Evolutionary conservation across 345 rosid species (phyloP).

Genomic region (Hibiscus tridactylites): DNA sequence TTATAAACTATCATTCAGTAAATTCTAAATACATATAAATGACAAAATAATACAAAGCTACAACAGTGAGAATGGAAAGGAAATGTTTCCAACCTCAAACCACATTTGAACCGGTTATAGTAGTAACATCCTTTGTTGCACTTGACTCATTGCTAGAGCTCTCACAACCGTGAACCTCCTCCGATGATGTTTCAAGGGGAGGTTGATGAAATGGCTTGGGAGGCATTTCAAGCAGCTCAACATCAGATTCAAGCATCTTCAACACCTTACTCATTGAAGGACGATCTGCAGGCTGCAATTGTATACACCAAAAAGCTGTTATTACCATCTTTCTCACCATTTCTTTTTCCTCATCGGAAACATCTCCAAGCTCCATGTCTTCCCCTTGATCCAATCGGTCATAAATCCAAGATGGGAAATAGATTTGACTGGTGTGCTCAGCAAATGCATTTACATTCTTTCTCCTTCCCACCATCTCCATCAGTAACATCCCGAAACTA

Average conservation of each 20-base stretch:
- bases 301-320: slow-evolving; percentile 9
- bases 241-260: background rate
- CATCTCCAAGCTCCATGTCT: background rate
- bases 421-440: background rate
- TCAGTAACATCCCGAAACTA: no score
- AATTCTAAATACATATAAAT: no score
- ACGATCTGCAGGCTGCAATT: background rate
- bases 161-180: background rate
- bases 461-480: no score
- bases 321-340: slow-evolving; percentile 1
- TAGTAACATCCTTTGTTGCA: background rate
- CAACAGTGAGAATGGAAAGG: no score
- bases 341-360: background rate
- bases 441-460: no score
- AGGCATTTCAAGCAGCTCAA: background rate
- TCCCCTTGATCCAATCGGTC: background rate
- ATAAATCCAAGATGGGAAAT: background rate
- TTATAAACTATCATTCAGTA: no score
- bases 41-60: no score
- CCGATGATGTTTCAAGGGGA: background rate
- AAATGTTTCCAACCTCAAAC: background rate
- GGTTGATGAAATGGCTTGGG: background rate
- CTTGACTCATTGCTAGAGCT: background rate
- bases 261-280: slow-evolving; percentile 1
- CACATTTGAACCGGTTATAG: background rate